Evolutionary conservation across 2,329 filamentous ascomycete species (phyloP), one percentile per base, ranked within the genome.

Genomic region (Aspergillus sp.): DNA sequence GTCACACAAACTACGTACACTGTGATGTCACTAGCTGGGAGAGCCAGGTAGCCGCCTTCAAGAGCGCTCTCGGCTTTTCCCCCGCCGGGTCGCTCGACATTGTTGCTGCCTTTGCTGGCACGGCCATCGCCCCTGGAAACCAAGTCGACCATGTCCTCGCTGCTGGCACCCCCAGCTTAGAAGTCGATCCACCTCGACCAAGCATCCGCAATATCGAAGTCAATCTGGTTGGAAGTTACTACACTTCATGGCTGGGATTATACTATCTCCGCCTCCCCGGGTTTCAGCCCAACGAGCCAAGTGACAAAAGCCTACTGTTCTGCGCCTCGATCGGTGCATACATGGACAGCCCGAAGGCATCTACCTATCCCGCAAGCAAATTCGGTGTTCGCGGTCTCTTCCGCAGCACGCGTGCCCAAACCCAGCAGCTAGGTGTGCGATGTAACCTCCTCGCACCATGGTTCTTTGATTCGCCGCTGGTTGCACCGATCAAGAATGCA

Each of bases 61-160:
- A 50, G 31, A 50, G 47, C 17, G 47, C 47, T 3, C 47, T 50
- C 8, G 9, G 31, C 12, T 50, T 50, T 31, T 50, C 31, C 17
- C 47, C 47, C 2, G 21, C n/a, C 12, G 35, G 35, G 3, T 50
- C 47, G 1, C 19, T 50, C 9, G 47, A 50, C 12, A 50, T 50
- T 15, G 47, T 50, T 9, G 47, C 47, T 31, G 23, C 14, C 31
- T 50, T 50, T 39, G 47, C 47, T 39, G 47, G 47, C 4, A 50
- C 47, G 3, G 47, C 47, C 6, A 6, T 39, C n/a, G 47, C 14
- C 11, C 47, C 47, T 17, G 47, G 47, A 4, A 50, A 50, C 19
- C 47, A 50, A 17, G 33, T 50, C 47, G 47, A 50, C 19, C 47
- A 50, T 24, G 47, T 50, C 33, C 47, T 37, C 9, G 47, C 47